Percentiles rank a stretch among this genome's conserved stretches.
phyloP scores from a whole-genome alignment of 805 yeast genomes.

The Candida berthetii region DNA sequence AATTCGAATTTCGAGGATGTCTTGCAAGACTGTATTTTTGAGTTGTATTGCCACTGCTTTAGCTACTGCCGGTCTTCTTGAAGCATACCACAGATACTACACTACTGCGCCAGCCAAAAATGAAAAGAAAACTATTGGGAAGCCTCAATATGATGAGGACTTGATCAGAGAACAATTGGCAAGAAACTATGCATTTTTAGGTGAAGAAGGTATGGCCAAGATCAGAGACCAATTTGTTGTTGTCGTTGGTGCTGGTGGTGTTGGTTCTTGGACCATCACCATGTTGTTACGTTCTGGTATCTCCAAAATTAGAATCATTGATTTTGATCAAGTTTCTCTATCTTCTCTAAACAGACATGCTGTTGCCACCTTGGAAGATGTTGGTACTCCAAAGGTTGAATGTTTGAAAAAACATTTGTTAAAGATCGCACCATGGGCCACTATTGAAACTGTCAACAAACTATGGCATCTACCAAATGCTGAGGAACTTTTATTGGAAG shows the following conservation, averaged over 20 bases:
- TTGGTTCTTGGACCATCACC: conserved; percentile 93
- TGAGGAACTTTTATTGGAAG: conserved; percentile 48
- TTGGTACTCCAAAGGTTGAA: conserved; percentile 86
- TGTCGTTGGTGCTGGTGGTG: conserved; percentile 96
- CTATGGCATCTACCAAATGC: conserved; percentile 71
- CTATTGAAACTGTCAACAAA: conserved; percentile 70
- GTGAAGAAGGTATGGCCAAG: conserved; percentile 74
- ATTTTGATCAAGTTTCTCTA: conserved; percentile 93
- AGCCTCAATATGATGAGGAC: conserved; percentile 45
- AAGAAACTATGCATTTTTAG: conserved; percentile 86
- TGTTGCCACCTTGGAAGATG: conserved; percentile 86
- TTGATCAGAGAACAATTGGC: conserved; percentile 89
- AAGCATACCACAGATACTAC: conserved; percentile 18
- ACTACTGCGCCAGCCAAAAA: background rate
- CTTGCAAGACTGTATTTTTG: too few relatives aligned
- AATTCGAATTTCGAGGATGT: conserved; percentile 19
- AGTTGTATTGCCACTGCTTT: conserved; percentile 20
- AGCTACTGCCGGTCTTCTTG: conserved; percentile 23
- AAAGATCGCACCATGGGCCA: conserved; percentile 90
- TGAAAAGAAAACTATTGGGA: conserved; percentile 2
- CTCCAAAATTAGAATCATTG: conserved; percentile 70
- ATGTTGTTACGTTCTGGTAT: conserved; percentile 92
- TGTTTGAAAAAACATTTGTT: conserved; percentile 64
- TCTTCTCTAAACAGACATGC: conserved; percentile 93
- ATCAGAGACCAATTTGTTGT: conserved; percentile 69